phyloP scores from a whole-genome alignment of 1,284 basidiomycete species.

The Leccinum brunneo-olivaceum region DNA sequence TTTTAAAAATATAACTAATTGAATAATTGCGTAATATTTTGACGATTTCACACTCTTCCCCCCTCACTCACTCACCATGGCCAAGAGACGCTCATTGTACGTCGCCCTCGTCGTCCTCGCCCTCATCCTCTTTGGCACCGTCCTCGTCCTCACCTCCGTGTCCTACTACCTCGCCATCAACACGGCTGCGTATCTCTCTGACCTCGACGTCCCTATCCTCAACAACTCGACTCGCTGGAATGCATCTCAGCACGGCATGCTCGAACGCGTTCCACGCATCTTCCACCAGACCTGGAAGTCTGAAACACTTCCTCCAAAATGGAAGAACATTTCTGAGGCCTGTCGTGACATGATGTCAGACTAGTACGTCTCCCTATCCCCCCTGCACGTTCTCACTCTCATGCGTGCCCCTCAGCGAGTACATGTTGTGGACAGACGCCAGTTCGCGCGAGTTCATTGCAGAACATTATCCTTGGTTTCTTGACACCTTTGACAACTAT shows the following conservation, averaged over 20 bases:
- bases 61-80: slow-evolving; percentile 37
- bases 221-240: slow-evolving; percentile 51
- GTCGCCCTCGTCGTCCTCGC: slow-evolving; percentile 72
- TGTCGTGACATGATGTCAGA: slow-evolving; percentile 89
- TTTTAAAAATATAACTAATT: no score
- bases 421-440: slow-evolving; percentile 96
- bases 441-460: slow-evolving; percentile 86
- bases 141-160: slow-evolving; percentile 86
- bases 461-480: slow-evolving; percentile 84
- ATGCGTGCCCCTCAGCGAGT: slow-evolving; percentile 55
- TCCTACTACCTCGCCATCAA: slow-evolving; percentile 88
- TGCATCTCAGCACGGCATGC: slow-evolving; percentile 49
- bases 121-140: slow-evolving; percentile 84
- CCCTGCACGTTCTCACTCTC: slow-evolving; percentile 15
- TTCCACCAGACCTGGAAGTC: slow-evolving; percentile 99
- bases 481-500: slow-evolving; percentile 90
- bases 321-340: slow-evolving; percentile 73
- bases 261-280: slow-evolving; percentile 83
- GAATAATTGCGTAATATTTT: slow-evolving; percentile 2
- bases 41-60: slow-evolving; percentile 1
- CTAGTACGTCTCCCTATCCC: slow-evolving; percentile 62
- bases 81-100: slow-evolving; percentile 58
- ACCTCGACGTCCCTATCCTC: slow-evolving; percentile 66
- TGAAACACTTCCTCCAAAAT: slow-evolving; percentile 76
- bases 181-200: slow-evolving; percentile 69